Conservation (phyloP, 2,329 filamentous ascomycete genomes). For the Beauveria scarabaeidicola region DNA sequence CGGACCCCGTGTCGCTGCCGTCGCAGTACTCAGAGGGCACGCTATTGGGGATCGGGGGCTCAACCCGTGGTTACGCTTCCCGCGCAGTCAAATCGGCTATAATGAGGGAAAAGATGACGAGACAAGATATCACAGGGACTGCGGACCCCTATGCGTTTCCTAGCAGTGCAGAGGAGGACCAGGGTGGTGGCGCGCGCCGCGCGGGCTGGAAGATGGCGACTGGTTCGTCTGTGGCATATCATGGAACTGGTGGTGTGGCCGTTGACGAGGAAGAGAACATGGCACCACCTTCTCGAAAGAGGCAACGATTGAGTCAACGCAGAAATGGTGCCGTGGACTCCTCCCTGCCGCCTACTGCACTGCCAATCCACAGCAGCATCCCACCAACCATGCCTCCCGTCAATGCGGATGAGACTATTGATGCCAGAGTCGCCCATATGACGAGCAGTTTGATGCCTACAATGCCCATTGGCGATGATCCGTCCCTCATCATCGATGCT, state of each 20-base stretch:
- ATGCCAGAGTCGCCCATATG: neutral
- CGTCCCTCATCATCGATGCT: constrained; percentile 26
- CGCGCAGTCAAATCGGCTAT: neutral
- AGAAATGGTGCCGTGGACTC: neutral
- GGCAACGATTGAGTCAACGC: neutral
- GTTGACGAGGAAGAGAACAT: neutral
- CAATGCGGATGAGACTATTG: neutral
- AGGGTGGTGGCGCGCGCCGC: neutral
- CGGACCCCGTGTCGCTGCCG: constrained; percentile 4
- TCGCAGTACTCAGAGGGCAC: constrained; percentile 13
- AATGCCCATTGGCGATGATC: constrained; percentile 19
- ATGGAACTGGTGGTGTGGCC: neutral
- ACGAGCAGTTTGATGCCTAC: constrained; percentile 8
- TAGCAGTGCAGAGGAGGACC: constrained; percentile 29
- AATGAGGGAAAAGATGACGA: neutral
- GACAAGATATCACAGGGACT: neutral
- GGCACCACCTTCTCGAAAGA: neutral
- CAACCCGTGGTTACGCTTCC: neutral
- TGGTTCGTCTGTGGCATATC: neutral
- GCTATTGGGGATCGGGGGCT: neutral
- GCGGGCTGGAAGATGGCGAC: neutral
- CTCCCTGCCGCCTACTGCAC: neutral
- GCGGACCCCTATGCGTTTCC: constrained; percentile 37
- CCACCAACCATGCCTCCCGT: constrained; percentile 17
- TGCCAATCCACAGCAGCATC: constrained; percentile 16